Conservation (phyloP, 805 yeast genomes). For the Saccharomycopsis fodiens region DNA sequence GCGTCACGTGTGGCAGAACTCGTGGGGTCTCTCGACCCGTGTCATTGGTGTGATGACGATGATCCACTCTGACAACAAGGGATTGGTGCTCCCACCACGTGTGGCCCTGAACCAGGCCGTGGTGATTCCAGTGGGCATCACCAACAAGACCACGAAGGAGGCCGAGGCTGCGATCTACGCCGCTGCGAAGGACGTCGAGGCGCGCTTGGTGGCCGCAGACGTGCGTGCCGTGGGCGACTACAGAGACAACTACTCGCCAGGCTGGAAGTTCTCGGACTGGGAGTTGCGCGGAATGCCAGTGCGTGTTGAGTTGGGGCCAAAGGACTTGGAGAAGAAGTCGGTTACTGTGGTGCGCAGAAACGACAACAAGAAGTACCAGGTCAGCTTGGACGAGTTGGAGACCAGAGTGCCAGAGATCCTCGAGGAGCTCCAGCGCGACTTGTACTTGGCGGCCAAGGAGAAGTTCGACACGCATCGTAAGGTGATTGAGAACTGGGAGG, state of each 20-base stretch:
- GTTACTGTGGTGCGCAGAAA: slow-evolving; percentile 93
- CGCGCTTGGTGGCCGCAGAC: slow-evolving; percentile 48
- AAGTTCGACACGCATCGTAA: slow-evolving; percentile 80
- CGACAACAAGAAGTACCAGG: slow-evolving; percentile 64
- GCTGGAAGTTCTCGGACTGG: slow-evolving; percentile 97
- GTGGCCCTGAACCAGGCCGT: slow-evolving; percentile 91
- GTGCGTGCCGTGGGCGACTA: slow-evolving; percentile 79
- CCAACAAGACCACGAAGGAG: slow-evolving; percentile 75
- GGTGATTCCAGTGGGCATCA: slow-evolving; percentile 91
- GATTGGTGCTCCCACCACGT: slow-evolving; percentile 95
- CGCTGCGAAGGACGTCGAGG: slow-evolving; percentile 66
- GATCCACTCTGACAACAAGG: slow-evolving; percentile 98
- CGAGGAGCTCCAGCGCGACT: slow-evolving; percentile 70
- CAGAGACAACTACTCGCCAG: slow-evolving; percentile 93
- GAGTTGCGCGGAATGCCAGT: slow-evolving; percentile 95
- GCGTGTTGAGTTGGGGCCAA: slow-evolving; percentile 94
- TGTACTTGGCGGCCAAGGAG: slow-evolving; percentile 73
- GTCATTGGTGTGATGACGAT: slow-evolving; percentile 99
- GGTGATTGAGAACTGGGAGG: slow-evolving; percentile 75
- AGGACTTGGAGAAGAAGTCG: slow-evolving; percentile 73
- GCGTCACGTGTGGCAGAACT: slow-evolving; percentile 88
- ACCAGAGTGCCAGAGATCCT: slow-evolving; percentile 64
- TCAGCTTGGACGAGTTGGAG: slow-evolving; percentile 59
- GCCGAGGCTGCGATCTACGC: slow-evolving; percentile 60
- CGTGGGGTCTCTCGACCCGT: slow-evolving; percentile 99